A percentile compares a stretch with the other conserved stretches of the same genome.
phyloP scores from a whole-genome alignment of 257 asterid species.

The Solanum microdontum region DNA sequence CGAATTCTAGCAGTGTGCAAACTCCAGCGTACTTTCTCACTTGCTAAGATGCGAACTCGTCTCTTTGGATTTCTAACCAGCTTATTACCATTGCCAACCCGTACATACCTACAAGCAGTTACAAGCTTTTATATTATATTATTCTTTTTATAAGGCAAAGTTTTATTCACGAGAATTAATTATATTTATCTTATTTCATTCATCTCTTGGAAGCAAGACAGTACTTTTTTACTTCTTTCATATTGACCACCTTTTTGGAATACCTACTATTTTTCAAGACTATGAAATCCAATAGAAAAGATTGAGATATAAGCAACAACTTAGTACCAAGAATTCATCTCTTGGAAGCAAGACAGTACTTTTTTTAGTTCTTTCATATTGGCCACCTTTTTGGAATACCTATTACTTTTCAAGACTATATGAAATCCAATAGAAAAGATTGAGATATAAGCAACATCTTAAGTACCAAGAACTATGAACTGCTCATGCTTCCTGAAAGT shows the following conservation, averaged over 20 bases:
- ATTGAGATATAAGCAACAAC: background rate
- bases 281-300: background rate
- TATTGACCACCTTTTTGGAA: background rate
- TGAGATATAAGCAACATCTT: background rate
- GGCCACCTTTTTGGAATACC: background rate
- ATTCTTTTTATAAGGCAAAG: background rate
- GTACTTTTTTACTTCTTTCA: background rate
- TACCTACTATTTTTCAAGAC: background rate
- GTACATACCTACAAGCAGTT: slow-evolving; percentile 57
- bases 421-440: background rate
- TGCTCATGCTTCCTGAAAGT: background rate
- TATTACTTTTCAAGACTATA: background rate
- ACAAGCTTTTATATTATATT: background rate
- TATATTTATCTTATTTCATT: background rate
- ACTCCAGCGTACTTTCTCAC: slow-evolving; percentile 92
- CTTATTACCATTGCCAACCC: slow-evolving; percentile 85
- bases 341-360: background rate
- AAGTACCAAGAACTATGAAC: background rate
- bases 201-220: background rate
- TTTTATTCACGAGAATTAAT: background rate
- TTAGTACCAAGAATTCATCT: background rate
- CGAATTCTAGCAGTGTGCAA: slow-evolving; percentile 88
- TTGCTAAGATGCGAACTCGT: slow-evolving; percentile 74
- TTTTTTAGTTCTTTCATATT: background rate
- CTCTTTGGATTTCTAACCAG: slow-evolving; percentile 91